A percentile compares a stretch with the other conserved stretches of the same genome.
phyloP scores from a whole-genome alignment of 306 rosid genomes.

The Rosa lucieae region DNA sequence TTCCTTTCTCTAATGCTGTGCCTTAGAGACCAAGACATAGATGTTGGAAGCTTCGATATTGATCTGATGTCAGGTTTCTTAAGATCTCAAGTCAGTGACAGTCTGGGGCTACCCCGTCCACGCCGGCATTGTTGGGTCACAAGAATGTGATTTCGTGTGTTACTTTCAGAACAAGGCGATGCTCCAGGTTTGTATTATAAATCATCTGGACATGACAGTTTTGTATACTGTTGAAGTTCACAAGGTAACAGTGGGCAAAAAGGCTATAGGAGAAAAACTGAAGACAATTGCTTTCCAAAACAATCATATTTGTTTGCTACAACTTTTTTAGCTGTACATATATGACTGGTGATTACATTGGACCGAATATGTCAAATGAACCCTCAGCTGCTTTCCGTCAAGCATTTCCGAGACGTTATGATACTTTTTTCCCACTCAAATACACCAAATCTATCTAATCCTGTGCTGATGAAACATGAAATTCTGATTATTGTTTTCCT shows the following conservation, averaged over 20 bases:
- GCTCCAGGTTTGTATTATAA: too few relatives aligned
- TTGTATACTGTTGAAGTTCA: neutral
- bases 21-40: neutral
- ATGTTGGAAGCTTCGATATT: neutral
- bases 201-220: neutral
- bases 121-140: neutral
- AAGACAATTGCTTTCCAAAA: neutral
- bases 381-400: neutral
- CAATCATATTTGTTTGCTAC: neutral
- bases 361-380: neutral
- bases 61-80: neutral
- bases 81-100: too few relatives aligned
- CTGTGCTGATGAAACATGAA: slow-evolving; percentile 36
- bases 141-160: neutral
- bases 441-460: slow-evolving; percentile 47
- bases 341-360: neutral
- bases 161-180: neutral
- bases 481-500: slow-evolving; percentile 43
- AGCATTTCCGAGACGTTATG: slow-evolving; percentile 10
- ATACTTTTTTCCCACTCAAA: slow-evolving; percentile 69
- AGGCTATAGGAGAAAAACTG: neutral
- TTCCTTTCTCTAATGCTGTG: neutral
- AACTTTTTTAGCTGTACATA: neutral
- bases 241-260: too few relatives aligned
- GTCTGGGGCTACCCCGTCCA: neutral